Percentiles rank a stretch among this genome's conserved stretches.
phyloP scores from a whole-genome alignment of 2,329 filamentous ascomycete species.

The Zymoseptoria brevis region DNA sequence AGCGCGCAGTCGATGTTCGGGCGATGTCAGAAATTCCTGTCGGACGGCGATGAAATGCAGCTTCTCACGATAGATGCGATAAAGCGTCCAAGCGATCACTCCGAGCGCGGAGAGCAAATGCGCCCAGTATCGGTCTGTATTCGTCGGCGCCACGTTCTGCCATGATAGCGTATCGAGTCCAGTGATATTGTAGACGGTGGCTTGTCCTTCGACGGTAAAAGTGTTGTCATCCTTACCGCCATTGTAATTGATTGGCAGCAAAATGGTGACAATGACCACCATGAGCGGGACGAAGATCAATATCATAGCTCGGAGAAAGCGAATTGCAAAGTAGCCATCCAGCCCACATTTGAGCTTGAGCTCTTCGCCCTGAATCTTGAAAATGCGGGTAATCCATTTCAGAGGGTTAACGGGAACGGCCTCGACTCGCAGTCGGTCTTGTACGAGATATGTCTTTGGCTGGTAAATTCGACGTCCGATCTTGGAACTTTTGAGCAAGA shows the following conservation, averaged over 20 bases:
- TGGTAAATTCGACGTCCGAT: slow-evolving; percentile 9
- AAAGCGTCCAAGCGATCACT: slow-evolving; percentile 26
- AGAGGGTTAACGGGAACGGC: slow-evolving; percentile 4
- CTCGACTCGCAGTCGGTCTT: slow-evolving; percentile 9
- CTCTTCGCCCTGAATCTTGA: slow-evolving; percentile 9
- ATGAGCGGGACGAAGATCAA: slow-evolving; percentile 25
- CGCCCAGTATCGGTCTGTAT: slow-evolving; percentile 28
- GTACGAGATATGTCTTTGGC: slow-evolving; percentile 12
- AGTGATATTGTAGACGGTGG: slow-evolving; percentile 21
- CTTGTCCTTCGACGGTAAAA: slow-evolving; percentile 3
- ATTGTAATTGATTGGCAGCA: slow-evolving; percentile 27
- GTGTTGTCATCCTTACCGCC: slow-evolving; percentile 11
- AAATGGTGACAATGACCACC: slow-evolving; percentile 22
- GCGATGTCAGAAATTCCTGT: slow-evolving; percentile 24
- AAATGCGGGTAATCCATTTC: slow-evolving; percentile 8
- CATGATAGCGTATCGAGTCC: slow-evolving; percentile 28
- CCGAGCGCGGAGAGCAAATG: slow-evolving; percentile 25
- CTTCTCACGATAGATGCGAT: slow-evolving; percentile 26
- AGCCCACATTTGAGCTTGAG: slow-evolving; percentile 11
- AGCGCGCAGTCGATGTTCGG: slow-evolving; percentile 24
- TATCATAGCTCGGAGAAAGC: slow-evolving; percentile 10
- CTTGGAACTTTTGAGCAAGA: slow-evolving; percentile 7
- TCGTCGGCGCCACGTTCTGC: slow-evolving; percentile 24
- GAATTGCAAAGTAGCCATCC: slow-evolving; percentile 11
- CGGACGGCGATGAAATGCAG: slow-evolving; percentile 24